A percentile compares a stretch with the other conserved stretches of the same genome.
phyloP scores from a whole-genome alignment of 495 filamentous ascomycete genomes.

The Aspergillus asperescens region DNA sequence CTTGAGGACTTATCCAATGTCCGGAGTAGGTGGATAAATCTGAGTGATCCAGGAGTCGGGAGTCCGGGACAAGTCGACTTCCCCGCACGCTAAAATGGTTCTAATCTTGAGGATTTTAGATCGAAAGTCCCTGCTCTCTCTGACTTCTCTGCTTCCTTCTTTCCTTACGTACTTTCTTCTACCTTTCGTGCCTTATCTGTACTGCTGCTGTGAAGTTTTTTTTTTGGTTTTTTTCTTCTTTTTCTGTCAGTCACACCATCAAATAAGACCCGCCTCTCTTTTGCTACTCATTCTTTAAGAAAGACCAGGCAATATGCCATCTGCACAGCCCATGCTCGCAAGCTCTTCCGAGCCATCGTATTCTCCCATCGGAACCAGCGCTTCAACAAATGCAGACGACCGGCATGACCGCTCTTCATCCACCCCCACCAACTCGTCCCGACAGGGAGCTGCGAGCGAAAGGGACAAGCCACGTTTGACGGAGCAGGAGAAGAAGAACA shows the following conservation, averaged over 20 bases:
- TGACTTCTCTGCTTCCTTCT: neutral
- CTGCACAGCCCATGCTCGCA: conserved; percentile 20
- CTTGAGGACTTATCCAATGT: too few species aligned
- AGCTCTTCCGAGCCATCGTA: conserved; percentile 24
- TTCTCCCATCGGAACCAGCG: conserved; percentile 18
- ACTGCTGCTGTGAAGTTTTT: neutral
- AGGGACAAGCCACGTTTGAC: conserved; percentile 72
- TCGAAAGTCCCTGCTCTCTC: neutral
- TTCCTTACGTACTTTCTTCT: neutral
- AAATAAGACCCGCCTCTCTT: conserved; percentile 11
- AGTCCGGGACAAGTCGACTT: neutral
- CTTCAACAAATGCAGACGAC: conserved; percentile 28
- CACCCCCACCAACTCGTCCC: conserved; percentile 55
- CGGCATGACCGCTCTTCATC: conserved; percentile 35
- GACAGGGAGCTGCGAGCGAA: conserved; percentile 40
- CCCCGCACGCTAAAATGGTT: conserved; percentile 12
- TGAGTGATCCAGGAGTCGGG: neutral
- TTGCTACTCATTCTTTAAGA: conserved; percentile 1
- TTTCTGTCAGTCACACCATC: neutral
- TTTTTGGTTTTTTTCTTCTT: too few species aligned
- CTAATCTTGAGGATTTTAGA: conserved; percentile 1
- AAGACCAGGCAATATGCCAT: conserved; percentile 20
- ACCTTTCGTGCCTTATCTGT: neutral
- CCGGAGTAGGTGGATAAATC: conserved; percentile 1
- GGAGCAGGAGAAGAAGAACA: conserved; percentile 83